Base-by-base conservation (phyloP, 1,284 basidiomycete genomes). In the Trichosporon sp. region DNA sequence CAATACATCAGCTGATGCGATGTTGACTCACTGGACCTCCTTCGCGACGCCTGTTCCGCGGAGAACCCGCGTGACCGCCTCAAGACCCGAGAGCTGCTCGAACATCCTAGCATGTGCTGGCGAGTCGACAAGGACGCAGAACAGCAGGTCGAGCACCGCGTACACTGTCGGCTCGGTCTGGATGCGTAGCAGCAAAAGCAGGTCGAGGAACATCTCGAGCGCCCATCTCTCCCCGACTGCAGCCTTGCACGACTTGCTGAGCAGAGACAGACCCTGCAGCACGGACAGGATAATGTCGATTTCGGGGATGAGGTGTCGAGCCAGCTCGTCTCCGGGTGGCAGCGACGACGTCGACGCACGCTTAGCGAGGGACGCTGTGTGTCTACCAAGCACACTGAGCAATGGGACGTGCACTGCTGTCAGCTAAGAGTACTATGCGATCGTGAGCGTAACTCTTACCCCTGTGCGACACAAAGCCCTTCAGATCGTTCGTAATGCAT, bases 71-170 rank as follows among this genome's bases (percentile, higher is more conserved):
- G 94, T 92, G 8, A 96, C 88, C 0, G 88, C 87, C 76, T 93
- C 92, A 1, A 94, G 87, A 0, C 94, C 94, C 64, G 87, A 88
- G 31, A 87, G 85, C 21, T 88, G 87, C 83, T 96, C 94, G 73
- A 96, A 95, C 0, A 85, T 85, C 19, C 94, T 88, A 4, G 94
- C 83, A 3, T 92, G 89, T 4, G 83, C 76, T 0, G 92, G 88
- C 0, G 91, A 89, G 80, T 96, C 94, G 10, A 95, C 94, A 4
- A 96, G 86, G 26, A 94, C 87, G 76, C 92, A 93, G 31, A 94
- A 86, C 2, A 96, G 83, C 0, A 92, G 92, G 76, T 96, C 94
- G 19, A 96, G 85, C 1, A 92, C 85, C 6, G 87, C 86, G 12
- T 91, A 91, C 0, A 88, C 86, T 14, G 91, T 81, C 1, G 79